Evolutionary conservation across 2,329 filamentous ascomycete genomes (phyloP).

Genomic region (Botrytis fragariae): DNA sequence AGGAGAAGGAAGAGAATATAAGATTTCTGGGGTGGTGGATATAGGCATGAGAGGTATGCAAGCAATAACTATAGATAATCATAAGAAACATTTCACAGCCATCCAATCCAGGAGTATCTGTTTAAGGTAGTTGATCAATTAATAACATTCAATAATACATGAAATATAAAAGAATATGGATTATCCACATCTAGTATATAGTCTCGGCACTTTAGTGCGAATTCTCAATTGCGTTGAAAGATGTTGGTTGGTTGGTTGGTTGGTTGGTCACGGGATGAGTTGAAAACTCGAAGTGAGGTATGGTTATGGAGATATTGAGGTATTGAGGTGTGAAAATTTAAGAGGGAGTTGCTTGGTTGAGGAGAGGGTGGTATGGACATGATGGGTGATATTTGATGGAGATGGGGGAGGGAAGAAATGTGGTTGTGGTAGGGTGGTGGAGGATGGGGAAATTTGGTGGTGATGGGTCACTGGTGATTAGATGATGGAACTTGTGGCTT

Average conservation of each 20-base stretch:
- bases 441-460: not conserved
- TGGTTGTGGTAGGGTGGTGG: not conserved
- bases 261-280: no score
- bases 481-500: no score
- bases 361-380: not conserved
- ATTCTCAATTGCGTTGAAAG: not conserved
- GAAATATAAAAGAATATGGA: not conserved
- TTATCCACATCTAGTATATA: not conserved
- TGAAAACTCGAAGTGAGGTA: not conserved
- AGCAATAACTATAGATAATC: not conserved
- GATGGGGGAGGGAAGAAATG: no score
- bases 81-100: no score
- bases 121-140: not conserved
- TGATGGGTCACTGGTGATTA: no score
- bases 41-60: not conserved
- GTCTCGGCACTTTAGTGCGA: accelerated
- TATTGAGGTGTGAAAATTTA: not conserved
- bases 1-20: not conserved
- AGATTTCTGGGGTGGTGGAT: not conserved
- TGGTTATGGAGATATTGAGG: not conserved
- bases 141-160: not conserved
- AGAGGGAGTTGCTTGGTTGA: not conserved
- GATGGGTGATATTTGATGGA: not conserved
- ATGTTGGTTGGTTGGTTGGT: not conserved
- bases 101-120: no score